These are phyloP conservation scores for Prunus kanzakura DNA, from an alignment of 306 rosid species.

Conservation along the genomic window DNA sequence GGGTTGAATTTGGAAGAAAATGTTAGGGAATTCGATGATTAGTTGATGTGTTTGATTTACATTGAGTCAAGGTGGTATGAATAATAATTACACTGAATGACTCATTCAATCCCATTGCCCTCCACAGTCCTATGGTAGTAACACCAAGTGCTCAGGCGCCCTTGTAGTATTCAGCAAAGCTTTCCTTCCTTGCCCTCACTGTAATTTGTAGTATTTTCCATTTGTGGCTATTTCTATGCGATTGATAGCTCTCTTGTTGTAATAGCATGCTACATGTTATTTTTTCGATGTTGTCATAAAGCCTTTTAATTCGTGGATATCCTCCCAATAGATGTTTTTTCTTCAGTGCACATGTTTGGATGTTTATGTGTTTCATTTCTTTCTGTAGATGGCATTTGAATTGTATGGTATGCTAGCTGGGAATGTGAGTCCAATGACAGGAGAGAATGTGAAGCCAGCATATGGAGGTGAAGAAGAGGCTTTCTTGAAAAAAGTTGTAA, in stretches of 20 bases:
- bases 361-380: slow-evolving; percentile 27
- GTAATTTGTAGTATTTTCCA: background rate
- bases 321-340: background rate
- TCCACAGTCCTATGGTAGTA: background rate
- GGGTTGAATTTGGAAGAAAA: too few relatives aligned
- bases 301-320: background rate
- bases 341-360: background rate
- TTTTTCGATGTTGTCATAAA: background rate
- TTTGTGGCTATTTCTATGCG: background rate
- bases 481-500: slow-evolving; percentile 80
- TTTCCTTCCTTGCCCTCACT: background rate
- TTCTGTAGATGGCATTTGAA: slow-evolving; percentile 93
- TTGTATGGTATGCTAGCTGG: slow-evolving; percentile 99
- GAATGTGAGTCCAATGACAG: slow-evolving; percentile 96
- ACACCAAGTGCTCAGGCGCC: background rate
- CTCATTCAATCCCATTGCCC: background rate
- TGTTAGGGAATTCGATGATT: too few relatives aligned
- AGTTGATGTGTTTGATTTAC: too few relatives aligned
- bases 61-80: too few relatives aligned
- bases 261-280: background rate
- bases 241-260: background rate
- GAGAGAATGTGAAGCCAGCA: slow-evolving; percentile 96
- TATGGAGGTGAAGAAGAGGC: slow-evolving; percentile 98
- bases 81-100: too few relatives aligned
- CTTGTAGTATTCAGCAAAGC: background rate